Percentiles rank a stretch among this genome's conserved stretches.
Evolutionary conservation across 176 grass and related monocot genomes (phyloP).

Genomic region (Musa schizocarpa): DNA sequence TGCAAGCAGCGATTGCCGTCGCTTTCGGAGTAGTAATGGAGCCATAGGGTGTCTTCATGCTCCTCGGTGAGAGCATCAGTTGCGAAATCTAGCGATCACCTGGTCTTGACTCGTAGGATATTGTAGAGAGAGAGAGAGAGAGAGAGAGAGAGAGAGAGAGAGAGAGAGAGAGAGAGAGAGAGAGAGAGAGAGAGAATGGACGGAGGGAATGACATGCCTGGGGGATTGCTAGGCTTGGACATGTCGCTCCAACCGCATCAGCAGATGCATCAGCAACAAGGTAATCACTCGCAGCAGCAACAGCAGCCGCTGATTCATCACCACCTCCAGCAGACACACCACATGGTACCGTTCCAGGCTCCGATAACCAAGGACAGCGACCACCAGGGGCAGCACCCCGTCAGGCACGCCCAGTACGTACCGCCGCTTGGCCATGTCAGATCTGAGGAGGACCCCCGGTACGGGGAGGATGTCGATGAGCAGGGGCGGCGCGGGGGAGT

Average conservation of each 20-base stretch:
- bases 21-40: background rate
- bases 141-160: conserved; percentile 8
- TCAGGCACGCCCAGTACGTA: conserved; percentile 23
- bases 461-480: conserved; percentile 17
- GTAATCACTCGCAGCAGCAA: background rate
- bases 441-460: conserved; percentile 33
- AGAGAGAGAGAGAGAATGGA: conserved; percentile 16
- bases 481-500: background rate
- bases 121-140: background rate
- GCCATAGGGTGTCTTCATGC: background rate
- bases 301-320: background rate
- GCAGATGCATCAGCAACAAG: background rate
- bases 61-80: background rate
- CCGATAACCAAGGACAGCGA: background rate
- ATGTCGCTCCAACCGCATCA: conserved; percentile 12
- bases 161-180: background rate
- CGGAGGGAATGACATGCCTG: conserved; percentile 6
- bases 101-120: too few relatives aligned
- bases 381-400: background rate
- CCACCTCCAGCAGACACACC: background rate
- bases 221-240: conserved; percentile 13
- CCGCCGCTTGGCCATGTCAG: conserved; percentile 13
- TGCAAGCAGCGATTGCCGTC: background rate
- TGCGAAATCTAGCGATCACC: too few relatives aligned
- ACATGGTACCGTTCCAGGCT: conserved; percentile 11